Evolutionary conservation across 31 red algal species (phyloP), one percentile per base, ranked within the genome.

Genomic region (Endocladia muricata): DNA sequence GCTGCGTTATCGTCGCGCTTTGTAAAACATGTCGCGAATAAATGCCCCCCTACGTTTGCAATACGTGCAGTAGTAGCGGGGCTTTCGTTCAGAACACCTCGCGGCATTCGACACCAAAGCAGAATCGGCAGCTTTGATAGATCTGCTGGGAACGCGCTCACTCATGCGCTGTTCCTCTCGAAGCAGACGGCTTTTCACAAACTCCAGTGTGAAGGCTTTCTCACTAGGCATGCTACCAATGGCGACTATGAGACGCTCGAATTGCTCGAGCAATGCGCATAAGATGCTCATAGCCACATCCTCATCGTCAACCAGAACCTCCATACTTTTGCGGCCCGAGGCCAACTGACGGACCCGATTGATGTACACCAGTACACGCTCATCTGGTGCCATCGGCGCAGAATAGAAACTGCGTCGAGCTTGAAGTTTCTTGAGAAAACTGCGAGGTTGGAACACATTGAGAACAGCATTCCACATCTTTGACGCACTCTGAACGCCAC

Each of bases 151-250:
- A 13, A 25, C 15, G n/a, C n/a, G n/a, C 22, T 74, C 48, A 0
- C 7, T 22, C 47, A 74, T 55, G 29, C 70, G 0, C 47, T 59
- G 48, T 58, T 74, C 70, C 57, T 74, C 70, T 0, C 57, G 70
- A 0, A 60, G 23, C 8, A 74, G 47, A 58, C 0, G 70, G 57
- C 70, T 74, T 30, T 74, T 74, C 0, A 74, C 0, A 74, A 74
- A 74, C 8, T 74, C 70, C 0, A 58, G 21, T 11, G 42, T 29
- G 48, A 74, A 48, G 13, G 0, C 21, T 0, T 21, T 22, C 57
- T 23, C n/a, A 58, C 35, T 37, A 9, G 17, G 7, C 15, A 58
- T 13, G 5, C 44, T 44, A 0, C 57, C 48, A 57, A 58, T 58
- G 21, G 70, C 0, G 15, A 74, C 1, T 13, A 58, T 74, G 0